Conservation (phyloP, 495 filamentous ascomycete genomes). For the Gamarada debralockiae region DNA sequence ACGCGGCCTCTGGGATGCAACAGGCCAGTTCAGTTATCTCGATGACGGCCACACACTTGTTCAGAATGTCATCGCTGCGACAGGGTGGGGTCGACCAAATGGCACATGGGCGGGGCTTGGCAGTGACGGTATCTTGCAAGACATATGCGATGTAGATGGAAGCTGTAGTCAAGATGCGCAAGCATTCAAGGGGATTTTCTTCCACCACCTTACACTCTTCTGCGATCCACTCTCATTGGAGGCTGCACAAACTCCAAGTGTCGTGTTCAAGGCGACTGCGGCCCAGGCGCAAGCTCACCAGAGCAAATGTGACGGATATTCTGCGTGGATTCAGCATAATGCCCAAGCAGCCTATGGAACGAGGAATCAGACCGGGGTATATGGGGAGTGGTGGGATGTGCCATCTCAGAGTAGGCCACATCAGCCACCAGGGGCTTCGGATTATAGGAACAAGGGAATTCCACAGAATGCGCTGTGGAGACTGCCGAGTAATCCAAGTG, state of each 20-base stretch:
- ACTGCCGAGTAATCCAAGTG: background rate
- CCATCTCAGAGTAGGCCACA: slow-evolving; percentile 21
- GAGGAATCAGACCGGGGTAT: slow-evolving; percentile 61
- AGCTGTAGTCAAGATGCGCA: slow-evolving; percentile 78
- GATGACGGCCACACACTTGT: slow-evolving; percentile 75
- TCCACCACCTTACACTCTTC: slow-evolving; percentile 78
- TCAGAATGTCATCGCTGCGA: slow-evolving; percentile 66
- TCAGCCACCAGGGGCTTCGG: slow-evolving; percentile 38
- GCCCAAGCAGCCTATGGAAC: slow-evolving; percentile 68
- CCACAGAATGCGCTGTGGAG: slow-evolving; percentile 21
- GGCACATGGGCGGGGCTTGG: slow-evolving; percentile 69
- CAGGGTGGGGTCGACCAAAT: slow-evolving; percentile 53
- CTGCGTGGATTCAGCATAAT: slow-evolving; percentile 70
- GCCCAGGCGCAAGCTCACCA: slow-evolving; percentile 14
- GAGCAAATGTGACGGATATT: slow-evolving; percentile 55
- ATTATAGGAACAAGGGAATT: slow-evolving; percentile 63
- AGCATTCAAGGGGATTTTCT: slow-evolving; percentile 92
- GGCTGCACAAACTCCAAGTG: slow-evolving; percentile 26
- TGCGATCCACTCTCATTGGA: slow-evolving; percentile 56
- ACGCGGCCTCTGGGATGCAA: slow-evolving; percentile 73
- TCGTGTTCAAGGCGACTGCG: slow-evolving; percentile 5
- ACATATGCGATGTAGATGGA: slow-evolving; percentile 71
- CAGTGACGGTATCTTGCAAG: slow-evolving; percentile 73
- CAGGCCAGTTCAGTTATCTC: slow-evolving; percentile 62
- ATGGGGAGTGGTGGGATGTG: slow-evolving; percentile 83